These are phyloP conservation scores for Tubosaeta sp. DNA, from an alignment of 768 basidiomycete genomes.

Conservation along the genomic window DNA sequence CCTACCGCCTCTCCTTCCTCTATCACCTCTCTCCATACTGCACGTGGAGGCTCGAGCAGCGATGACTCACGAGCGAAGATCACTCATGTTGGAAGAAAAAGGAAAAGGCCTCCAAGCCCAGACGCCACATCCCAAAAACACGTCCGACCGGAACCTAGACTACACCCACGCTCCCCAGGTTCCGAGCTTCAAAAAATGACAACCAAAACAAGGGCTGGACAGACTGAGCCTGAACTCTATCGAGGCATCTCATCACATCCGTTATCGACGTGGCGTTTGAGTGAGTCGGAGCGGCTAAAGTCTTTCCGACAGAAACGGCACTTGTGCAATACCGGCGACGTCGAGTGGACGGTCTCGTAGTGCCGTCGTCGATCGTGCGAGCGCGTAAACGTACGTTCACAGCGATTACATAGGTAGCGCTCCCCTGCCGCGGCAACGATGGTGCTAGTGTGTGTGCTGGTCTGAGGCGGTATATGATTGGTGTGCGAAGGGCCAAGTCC, in stretches of 20 bases:
- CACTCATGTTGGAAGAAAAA: conserved; percentile 4
- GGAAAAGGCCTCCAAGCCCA: conserved; percentile 5
- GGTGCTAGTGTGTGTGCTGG: conserved; percentile 11
- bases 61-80: conserved; percentile 17
- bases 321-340: conserved; percentile 59
- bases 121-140: conserved; percentile 11
- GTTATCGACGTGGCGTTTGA: conserved; percentile 80
- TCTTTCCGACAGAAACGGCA: conserved; percentile 74
- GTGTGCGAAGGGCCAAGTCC: conserved; percentile 3
- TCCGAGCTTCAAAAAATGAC: conserved; percentile 7
- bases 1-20: background rate
- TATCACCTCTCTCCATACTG: background rate
- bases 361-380: conserved; percentile 81
- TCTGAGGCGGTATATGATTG: conserved; percentile 3
- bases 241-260: conserved; percentile 66
- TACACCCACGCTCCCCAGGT: conserved; percentile 13
- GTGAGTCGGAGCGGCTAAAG: conserved; percentile 74
- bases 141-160: conserved; percentile 8
- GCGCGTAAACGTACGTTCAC: conserved; percentile 76
- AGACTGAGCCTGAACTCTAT: conserved; percentile 16
- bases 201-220: background rate
- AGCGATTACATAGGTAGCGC: conserved; percentile 68
- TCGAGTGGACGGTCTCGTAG: conserved; percentile 69
- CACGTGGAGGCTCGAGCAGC: conserved; percentile 8
- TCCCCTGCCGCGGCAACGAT: conserved; percentile 38